phyloP scores from a whole-genome alignment of 108 stramenopile species.

The Pseudonitzschia delicatissima region DNA sequence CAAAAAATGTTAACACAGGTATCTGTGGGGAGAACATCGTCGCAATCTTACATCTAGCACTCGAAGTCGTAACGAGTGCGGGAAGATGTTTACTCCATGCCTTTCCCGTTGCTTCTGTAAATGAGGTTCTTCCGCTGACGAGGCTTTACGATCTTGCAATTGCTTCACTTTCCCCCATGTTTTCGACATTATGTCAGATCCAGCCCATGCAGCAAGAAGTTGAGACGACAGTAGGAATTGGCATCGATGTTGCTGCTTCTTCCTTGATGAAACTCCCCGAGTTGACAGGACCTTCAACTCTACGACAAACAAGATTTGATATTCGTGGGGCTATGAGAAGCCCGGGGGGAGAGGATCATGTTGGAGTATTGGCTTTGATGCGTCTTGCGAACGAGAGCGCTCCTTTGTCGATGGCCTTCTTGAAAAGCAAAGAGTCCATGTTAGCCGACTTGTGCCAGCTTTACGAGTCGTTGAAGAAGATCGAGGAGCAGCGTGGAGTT shows the following conservation, averaged over 20 bases:
- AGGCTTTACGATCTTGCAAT: constrained; percentile 58
- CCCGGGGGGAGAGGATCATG: constrained; percentile 78
- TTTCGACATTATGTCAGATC: constrained; percentile 11
- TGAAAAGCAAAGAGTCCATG: constrained; percentile 24
- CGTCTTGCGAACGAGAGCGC: constrained; percentile 60
- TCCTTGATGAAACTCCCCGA: constrained; percentile 65
- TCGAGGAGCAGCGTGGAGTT: constrained; percentile 47
- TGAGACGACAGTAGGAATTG: constrained; percentile 17
- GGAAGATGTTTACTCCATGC: constrained; percentile 19
- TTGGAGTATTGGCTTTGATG: constrained; percentile 71
- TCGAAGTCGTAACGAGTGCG: constrained; percentile 17
- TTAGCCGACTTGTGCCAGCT: constrained; percentile 50
- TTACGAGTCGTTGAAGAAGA: constrained; percentile 44
- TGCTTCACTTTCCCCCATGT: constrained; percentile 63
- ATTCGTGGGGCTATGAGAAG: constrained; percentile 80
- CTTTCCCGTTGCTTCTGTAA: constrained; percentile 13
- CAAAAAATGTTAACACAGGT: not conserved
- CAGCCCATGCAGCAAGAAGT: constrained; percentile 15
- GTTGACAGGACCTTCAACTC: constrained; percentile 58
- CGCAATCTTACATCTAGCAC: constrained; percentile 8
- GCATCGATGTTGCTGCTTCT: constrained; percentile 39
- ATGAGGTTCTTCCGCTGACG: constrained; percentile 50
- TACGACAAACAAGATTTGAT: constrained; percentile 64
- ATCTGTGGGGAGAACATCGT: not conserved
- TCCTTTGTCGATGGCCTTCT: constrained; percentile 30